A percentile compares a stretch with the other conserved stretches of the same genome.
phyloP scores from a whole-genome alignment of 345 rosid species.

The Luvunga scandens region DNA sequence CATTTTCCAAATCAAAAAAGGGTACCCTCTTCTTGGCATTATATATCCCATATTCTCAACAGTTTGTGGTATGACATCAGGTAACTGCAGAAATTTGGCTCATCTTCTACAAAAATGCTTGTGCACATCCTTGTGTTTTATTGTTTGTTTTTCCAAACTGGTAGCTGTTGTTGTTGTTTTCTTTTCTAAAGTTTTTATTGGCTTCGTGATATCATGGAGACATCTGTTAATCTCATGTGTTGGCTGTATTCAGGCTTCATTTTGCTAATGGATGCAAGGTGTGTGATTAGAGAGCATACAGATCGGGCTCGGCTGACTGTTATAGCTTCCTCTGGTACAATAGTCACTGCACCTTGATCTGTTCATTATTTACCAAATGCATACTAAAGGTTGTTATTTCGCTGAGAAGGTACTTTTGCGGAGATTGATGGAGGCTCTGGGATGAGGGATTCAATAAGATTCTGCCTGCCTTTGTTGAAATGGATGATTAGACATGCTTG shows the following conservation, averaged over 20 bases:
- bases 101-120: not conserved
- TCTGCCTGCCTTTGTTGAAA: not conserved
- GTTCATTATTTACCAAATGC: slow-evolving; percentile 1
- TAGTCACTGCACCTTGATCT: not conserved
- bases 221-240: not conserved
- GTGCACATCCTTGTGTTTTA: not conserved
- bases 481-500: not conserved
- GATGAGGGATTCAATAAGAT: not conserved
- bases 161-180: not conserved
- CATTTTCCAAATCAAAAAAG: not conserved
- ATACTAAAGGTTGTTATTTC: not conserved
- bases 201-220: not conserved
- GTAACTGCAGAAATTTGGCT: not conserved
- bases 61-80: not conserved
- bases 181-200: not conserved
- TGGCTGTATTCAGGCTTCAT: not conserved
- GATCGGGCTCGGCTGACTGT: not conserved
- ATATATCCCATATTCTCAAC: not conserved
- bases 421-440: not conserved
- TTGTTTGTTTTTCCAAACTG: not conserved
- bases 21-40: not conserved
- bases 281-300: not conserved
- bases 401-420: not conserved
- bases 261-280: not conserved
- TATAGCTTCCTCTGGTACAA: not conserved